These are phyloP conservation scores for Colletotrichum abscissum DNA, from an alignment of 2,329 filamentous ascomycete species.

Conservation along the genomic window DNA sequence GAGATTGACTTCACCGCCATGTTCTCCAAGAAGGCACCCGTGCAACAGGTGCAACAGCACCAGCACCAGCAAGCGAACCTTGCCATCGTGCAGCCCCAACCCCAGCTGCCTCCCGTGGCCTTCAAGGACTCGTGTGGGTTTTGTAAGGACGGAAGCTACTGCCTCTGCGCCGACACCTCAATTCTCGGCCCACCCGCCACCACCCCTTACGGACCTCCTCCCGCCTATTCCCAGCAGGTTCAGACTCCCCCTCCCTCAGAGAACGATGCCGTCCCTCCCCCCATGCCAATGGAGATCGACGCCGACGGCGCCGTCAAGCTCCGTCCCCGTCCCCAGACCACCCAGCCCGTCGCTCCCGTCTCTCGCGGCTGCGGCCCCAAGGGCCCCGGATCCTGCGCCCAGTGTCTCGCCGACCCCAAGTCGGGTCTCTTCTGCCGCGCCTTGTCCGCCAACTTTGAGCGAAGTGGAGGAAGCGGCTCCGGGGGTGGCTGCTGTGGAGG, in stretches of 20 bases:
- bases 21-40: slow-evolving; percentile 62
- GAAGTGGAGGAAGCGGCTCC: slow-evolving; percentile 49
- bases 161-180: slow-evolving; percentile 78
- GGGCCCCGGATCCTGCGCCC: slow-evolving; percentile 82
- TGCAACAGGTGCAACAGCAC: slow-evolving; percentile 27
- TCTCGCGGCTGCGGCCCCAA: slow-evolving; percentile 67
- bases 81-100: slow-evolving; percentile 31
- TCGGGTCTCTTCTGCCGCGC: slow-evolving; percentile 87
- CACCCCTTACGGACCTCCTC: slow-evolving; percentile 38
- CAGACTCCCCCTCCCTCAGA: slow-evolving; percentile 72
- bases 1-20: slow-evolving; percentile 81
- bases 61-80: slow-evolving; percentile 34
- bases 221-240: slow-evolving; percentile 48
- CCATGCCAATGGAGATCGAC: slow-evolving; percentile 68
- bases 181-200: slow-evolving; percentile 38
- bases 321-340: slow-evolving; percentile 48
- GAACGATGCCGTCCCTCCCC: slow-evolving; percentile 63
- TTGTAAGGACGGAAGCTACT: slow-evolving; percentile 84
- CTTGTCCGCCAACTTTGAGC: slow-evolving; percentile 74
- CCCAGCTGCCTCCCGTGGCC: slow-evolving; percentile 49
- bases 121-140: slow-evolving; percentile 81
- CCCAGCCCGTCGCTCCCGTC: slow-evolving; percentile 44
- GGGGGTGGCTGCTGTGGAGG: slow-evolving; percentile 67
- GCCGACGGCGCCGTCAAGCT: slow-evolving; percentile 71
- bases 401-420: slow-evolving; percentile 81